Conservation (phyloP, 768 basidiomycete genomes). For the Amanita thiersii region DNA sequence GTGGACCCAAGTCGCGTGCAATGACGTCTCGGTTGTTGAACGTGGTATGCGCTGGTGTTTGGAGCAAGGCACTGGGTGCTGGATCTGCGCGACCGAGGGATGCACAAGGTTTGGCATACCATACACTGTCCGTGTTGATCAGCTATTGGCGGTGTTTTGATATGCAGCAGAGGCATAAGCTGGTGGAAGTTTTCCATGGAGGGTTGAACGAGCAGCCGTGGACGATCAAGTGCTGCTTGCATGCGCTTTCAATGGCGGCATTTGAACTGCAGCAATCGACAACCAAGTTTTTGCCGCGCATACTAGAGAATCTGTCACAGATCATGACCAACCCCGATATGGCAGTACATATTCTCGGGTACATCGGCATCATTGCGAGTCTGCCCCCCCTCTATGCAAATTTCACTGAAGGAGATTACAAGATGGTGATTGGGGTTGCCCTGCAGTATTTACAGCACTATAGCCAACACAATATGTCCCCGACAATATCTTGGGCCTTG, state of each 20-base stretch:
- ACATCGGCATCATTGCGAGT: constrained; percentile 82
- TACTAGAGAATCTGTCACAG: constrained; percentile 81
- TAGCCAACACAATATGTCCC: constrained; percentile 50
- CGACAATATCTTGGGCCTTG: constrained; percentile 72
- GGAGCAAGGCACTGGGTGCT: constrained; percentile 47
- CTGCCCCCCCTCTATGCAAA: constrained; percentile 76
- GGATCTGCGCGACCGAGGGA: constrained; percentile 57
- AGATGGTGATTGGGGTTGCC: constrained; percentile 91
- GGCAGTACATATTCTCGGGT: constrained; percentile 93
- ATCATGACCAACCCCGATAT: constrained; percentile 93
- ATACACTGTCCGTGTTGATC: constrained; percentile 80
- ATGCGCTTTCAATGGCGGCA: constrained; percentile 80
- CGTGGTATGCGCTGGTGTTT: constrained; percentile 60
- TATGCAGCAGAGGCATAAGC: constrained; percentile 48
- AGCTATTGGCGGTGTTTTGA: constrained; percentile 82
- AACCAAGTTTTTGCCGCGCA: constrained; percentile 69
- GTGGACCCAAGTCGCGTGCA: constrained; percentile 72
- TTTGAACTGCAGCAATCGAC: constrained; percentile 82
- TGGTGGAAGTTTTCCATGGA: constrained; percentile 66
- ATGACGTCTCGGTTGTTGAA: constrained; percentile 56
- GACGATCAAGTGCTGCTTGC: constrained; percentile 83
- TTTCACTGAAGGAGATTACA: constrained; percentile 85
- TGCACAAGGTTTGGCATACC: constrained; percentile 82
- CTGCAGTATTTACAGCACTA: constrained; percentile 91
- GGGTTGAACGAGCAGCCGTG: constrained; percentile 65